A percentile compares a stretch with the other conserved stretches of the same genome.
Conservation (phyloP, 2,329 filamentous ascomycete genomes). For the Stenocarpella maydis region DNA sequence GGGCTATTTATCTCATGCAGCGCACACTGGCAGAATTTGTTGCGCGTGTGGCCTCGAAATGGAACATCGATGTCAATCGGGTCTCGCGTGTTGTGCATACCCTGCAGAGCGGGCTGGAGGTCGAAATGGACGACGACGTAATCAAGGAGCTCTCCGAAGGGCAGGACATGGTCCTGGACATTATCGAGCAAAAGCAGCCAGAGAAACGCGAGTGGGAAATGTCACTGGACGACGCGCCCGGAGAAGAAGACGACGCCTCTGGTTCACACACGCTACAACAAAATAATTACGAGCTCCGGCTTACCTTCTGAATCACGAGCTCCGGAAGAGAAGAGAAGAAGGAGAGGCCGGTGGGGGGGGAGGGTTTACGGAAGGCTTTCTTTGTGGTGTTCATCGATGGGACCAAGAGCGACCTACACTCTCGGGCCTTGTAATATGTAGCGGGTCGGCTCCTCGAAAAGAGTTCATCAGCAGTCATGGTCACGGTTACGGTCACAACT, state of each 20-base stretch:
- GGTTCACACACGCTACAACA: constrained; percentile 43
- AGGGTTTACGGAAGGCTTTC: neutral
- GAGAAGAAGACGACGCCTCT: constrained; percentile 47
- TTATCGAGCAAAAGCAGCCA: constrained; percentile 54
- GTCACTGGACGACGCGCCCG: constrained; percentile 56
- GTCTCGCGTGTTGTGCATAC: constrained; percentile 77
- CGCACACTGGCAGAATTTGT: constrained; percentile 80
- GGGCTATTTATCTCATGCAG: constrained; percentile 84
- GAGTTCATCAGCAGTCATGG: constrained; percentile 9
- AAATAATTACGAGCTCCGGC: constrained; percentile 54
- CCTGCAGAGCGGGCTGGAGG: constrained; percentile 77
- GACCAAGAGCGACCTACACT: constrained; percentile 17
- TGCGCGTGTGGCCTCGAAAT: constrained; percentile 78
- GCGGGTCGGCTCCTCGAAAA: neutral
- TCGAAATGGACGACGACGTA: constrained; percentile 91
- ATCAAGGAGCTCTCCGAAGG: constrained; percentile 85
- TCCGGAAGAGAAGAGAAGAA: neutral
- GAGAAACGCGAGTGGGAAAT: constrained; percentile 70
- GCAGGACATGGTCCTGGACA: constrained; percentile 86
- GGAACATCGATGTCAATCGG: constrained; percentile 76
- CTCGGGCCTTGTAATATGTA: constrained; percentile 29
- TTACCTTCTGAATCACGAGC: constrained; percentile 51
- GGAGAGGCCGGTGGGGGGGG: constrained; percentile 4
- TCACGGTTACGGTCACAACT: constrained; percentile 23
- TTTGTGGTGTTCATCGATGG: constrained; percentile 13